Evolutionary conservation across 768 basidiomycete genomes (phyloP).

Genomic region (Boletus subparvulus): DNA sequence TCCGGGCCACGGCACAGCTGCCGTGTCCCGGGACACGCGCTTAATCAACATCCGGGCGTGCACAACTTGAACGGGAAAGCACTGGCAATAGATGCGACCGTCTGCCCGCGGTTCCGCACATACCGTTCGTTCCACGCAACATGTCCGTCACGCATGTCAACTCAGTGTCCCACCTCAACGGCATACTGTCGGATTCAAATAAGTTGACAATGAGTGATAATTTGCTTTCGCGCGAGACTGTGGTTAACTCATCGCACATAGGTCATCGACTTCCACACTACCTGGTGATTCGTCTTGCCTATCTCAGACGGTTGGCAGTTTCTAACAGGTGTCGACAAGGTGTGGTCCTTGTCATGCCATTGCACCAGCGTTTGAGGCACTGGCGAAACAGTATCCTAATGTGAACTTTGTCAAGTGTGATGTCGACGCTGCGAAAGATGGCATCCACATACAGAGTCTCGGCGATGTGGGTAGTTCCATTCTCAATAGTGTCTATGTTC

Average conservation of each 20-base stretch:
- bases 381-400: constrained; percentile 63
- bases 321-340: constrained; percentile 42
- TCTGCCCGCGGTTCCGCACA: too few species aligned
- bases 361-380: constrained; percentile 69
- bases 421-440: constrained; percentile 65
- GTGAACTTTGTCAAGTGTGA: constrained; percentile 87
- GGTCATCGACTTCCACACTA: constrained; percentile 88
- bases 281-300: constrained; percentile 51
- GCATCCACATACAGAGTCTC: constrained; percentile 59
- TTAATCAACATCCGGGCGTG: too few species aligned
- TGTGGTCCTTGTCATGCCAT: constrained; percentile 86
- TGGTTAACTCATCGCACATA: constrained; percentile 25
- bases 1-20: too few species aligned
- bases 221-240: not conserved
- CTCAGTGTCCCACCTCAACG: constrained; percentile 63
- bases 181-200: constrained; percentile 55
- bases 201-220: constrained; percentile 57
- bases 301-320: not conserved
- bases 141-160: constrained; percentile 66
- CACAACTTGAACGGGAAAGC: too few species aligned
- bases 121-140: not conserved
- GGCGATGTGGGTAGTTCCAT: constrained; percentile 59
- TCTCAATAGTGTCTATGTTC: not conserved
- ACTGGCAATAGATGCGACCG: too few species aligned
- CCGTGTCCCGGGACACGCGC: too few species aligned